These are phyloP conservation scores for Penicillium janthinellum DNA, from an alignment of 2,329 filamentous ascomycete genomes.

Conservation along the genomic window DNA sequence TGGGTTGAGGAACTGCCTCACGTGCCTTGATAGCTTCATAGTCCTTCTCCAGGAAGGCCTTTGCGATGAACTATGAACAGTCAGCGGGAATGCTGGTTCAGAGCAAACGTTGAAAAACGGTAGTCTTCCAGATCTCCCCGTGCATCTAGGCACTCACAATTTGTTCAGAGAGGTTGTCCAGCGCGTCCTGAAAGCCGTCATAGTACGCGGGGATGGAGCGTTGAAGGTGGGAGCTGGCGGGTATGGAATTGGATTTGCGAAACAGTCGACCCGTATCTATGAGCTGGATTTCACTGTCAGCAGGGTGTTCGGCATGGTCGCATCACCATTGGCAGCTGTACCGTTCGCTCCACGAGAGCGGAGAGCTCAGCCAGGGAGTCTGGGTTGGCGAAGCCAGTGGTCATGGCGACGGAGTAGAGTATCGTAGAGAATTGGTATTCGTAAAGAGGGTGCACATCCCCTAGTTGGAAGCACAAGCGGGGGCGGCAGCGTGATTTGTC, in stretches of 20 bases:
- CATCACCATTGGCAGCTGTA: conserved; percentile 20
- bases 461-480: neutral
- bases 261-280: conserved; percentile 47
- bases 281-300: conserved; percentile 36
- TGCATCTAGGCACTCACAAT: conserved; percentile 37
- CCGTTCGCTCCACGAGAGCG: conserved; percentile 41
- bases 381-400: conserved; percentile 30
- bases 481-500: neutral
- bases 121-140: neutral
- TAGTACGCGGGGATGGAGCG: conserved; percentile 41
- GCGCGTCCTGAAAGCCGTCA: conserved; percentile 43
- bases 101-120: no score
- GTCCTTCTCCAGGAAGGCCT: conserved; percentile 46
- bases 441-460: neutral
- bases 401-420: conserved; percentile 20
- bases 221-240: conserved; percentile 39
- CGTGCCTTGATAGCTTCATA: conserved; percentile 41
- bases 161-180: conserved; percentile 46
- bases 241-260: conserved; percentile 38
- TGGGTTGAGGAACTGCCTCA: conserved; percentile 30
- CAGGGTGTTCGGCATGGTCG: neutral
- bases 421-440: neutral
- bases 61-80: conserved; percentile 43
- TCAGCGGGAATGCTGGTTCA: conserved; percentile 6
- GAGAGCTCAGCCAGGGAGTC: conserved; percentile 41